Conservation (phyloP, 2,329 filamentous ascomycete species). For the Ascocoryne sarcoides region DNA sequence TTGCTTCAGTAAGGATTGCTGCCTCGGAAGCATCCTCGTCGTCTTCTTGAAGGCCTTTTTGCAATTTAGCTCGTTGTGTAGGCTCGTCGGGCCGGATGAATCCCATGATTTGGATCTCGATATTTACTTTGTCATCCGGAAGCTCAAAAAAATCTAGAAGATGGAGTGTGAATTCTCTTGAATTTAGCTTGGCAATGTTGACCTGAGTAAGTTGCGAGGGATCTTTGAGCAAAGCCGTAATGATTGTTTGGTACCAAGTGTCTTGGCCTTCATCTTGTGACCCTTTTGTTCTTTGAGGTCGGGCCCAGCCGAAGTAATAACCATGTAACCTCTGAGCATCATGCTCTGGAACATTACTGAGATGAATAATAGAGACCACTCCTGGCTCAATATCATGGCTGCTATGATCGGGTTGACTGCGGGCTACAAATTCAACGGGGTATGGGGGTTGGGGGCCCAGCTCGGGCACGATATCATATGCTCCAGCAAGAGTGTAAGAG, state of each 20-base stretch:
- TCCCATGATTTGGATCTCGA: constrained; percentile 52
- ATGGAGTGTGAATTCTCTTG: constrained; percentile 43
- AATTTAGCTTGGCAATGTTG: constrained; percentile 35
- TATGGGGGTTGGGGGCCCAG: constrained; percentile 44
- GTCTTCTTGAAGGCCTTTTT: constrained; percentile 35
- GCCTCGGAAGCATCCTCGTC: constrained; percentile 31
- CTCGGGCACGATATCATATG: constrained; percentile 29
- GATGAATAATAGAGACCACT: background rate
- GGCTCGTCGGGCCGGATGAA: constrained; percentile 40
- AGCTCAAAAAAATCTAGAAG: constrained; percentile 41
- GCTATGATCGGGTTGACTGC: constrained; percentile 42
- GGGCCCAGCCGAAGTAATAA: constrained; percentile 57
- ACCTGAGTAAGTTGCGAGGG: constrained; percentile 23
- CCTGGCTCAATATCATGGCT: constrained; percentile 40
- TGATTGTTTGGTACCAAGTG: constrained; percentile 51
- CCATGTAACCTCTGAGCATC: constrained; percentile 47
- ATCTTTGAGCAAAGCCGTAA: constrained; percentile 45
- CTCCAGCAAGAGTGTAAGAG: constrained; percentile 31
- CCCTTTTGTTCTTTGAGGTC: constrained; percentile 32
- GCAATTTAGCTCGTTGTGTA: constrained; percentile 34
- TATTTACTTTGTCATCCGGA: constrained; percentile 33
- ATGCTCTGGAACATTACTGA: constrained; percentile 39
- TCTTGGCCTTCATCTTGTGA: constrained; percentile 25
- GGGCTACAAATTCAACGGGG: constrained; percentile 43
- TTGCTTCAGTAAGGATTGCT: constrained; percentile 31